Conservation (phyloP, 495 filamentous ascomycete genomes). For the Aspergillus biplanus region DNA sequence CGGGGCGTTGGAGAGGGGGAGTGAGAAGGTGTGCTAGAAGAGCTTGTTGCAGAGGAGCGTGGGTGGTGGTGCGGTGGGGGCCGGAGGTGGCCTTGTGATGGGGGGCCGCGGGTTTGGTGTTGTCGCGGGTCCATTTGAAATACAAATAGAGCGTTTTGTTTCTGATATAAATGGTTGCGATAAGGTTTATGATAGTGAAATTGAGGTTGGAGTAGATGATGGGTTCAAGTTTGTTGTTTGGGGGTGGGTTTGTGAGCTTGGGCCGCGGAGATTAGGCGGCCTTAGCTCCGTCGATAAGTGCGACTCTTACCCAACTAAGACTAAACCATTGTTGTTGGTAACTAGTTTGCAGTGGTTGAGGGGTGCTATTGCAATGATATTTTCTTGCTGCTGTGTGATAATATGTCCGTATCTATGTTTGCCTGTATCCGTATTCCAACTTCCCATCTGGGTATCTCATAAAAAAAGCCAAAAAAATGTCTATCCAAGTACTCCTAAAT, state of each 20-base stretch:
- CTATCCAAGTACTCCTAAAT: slow-evolving; percentile 12
- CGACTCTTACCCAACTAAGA: neutral
- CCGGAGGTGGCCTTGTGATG: slow-evolving; percentile 26
- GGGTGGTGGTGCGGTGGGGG: slow-evolving; percentile 27
- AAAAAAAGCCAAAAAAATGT: neutral
- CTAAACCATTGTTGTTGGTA: neutral
- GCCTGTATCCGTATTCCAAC: too few relatives aligned
- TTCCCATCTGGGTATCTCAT: too few relatives aligned
- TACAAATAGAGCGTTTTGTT: slow-evolving; percentile 1
- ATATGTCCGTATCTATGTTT: too few relatives aligned
- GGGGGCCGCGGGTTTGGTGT: slow-evolving; percentile 33
- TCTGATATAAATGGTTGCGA: slow-evolving; percentile 3
- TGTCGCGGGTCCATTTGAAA: slow-evolving; percentile 20
- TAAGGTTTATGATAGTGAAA: neutral
- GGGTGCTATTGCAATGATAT: too few relatives aligned
- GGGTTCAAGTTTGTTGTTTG: neutral
- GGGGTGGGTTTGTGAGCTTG: slow-evolving; percentile 1
- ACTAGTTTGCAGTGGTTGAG: neutral
- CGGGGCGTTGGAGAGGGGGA: slow-evolving; percentile 26
- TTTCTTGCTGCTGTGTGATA: too few relatives aligned
- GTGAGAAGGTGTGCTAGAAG: slow-evolving; percentile 24
- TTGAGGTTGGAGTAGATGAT: slow-evolving; percentile 4
- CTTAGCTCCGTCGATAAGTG: neutral
- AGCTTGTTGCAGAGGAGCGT: slow-evolving; percentile 10
- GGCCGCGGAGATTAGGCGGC: neutral